Evolutionary conservation across 352 stramenopile species (phyloP).

Genomic region (Phytophthora palmivora): DNA sequence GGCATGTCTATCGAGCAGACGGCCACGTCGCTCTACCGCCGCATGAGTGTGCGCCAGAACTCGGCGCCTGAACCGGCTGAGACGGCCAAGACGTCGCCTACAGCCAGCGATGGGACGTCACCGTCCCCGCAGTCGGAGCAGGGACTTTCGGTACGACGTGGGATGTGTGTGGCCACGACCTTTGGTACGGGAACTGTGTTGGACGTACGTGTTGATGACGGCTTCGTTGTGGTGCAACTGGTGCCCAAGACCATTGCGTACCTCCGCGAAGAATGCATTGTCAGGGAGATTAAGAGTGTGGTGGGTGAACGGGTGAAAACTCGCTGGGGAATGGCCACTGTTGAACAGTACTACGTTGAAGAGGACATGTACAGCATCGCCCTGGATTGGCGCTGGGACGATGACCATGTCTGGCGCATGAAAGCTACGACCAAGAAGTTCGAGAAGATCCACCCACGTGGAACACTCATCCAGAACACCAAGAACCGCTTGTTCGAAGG

Average conservation of each 20-base stretch:
- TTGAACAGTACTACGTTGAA: conserved; percentile 88
- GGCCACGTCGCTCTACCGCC: conserved; percentile 54
- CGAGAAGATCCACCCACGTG: conserved; percentile 70
- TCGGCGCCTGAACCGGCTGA: conserved; percentile 36
- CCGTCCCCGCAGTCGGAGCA: conserved; percentile 46
- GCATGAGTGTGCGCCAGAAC: conserved; percentile 61
- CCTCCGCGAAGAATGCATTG: conserved; percentile 68
- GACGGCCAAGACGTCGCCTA: conserved; percentile 37
- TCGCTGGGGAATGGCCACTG: conserved; percentile 81
- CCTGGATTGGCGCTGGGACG: conserved; percentile 89
- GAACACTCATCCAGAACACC: conserved; percentile 79
- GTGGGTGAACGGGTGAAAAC: conserved; percentile 87
- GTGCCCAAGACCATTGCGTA: conserved; percentile 78
- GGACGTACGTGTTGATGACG: conserved; percentile 73
- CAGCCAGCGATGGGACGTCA: conserved; percentile 21
- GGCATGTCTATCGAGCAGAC: conserved; percentile 68
- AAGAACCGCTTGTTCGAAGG: conserved; percentile 84
- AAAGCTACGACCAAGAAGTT: conserved; percentile 92
- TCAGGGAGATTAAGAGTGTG: conserved; percentile 86
- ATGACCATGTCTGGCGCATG: conserved; percentile 90
- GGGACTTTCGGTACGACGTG: conserved; percentile 53
- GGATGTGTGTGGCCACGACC: conserved; percentile 74
- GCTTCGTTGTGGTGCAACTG: conserved; percentile 80
- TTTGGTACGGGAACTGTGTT: conserved; percentile 82
- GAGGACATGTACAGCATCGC: conserved; percentile 91